phyloP scores from a whole-genome alignment of 169 alveolate species.

The Cryptosporidium sp. region DNA sequence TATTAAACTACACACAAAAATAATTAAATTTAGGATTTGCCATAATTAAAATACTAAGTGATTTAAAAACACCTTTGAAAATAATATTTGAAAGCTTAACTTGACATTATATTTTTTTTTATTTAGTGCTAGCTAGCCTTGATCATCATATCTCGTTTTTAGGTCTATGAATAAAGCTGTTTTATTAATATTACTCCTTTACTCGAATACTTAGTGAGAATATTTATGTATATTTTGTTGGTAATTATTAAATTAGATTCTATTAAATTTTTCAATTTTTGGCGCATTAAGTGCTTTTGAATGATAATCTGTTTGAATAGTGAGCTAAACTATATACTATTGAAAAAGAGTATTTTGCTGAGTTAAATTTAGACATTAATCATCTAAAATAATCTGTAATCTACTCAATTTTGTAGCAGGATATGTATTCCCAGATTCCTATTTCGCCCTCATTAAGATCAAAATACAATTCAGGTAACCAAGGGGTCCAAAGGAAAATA shows the following conservation, averaged over 20 bases:
- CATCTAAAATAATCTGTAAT: not conserved
- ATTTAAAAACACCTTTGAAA: not conserved
- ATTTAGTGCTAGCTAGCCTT: not conserved
- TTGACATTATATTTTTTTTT: too few relatives aligned
- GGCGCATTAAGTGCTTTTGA: slow-evolving; percentile 17
- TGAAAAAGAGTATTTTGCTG: slow-evolving; percentile 23
- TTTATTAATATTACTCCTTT: not conserved
- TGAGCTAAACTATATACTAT: not conserved
- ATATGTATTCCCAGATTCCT: slow-evolving; percentile 38
- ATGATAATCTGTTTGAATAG: slow-evolving; percentile 1
- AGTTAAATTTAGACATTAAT: not conserved
- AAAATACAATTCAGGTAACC: slow-evolving; percentile 25
- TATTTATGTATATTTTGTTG: not conserved
- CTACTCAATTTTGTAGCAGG: not conserved
- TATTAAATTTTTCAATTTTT: not conserved
- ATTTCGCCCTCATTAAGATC: slow-evolving; percentile 37
- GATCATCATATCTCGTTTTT: not conserved
- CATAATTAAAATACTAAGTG: not conserved
- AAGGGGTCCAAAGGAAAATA: slow-evolving; percentile 4
- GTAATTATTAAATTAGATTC: not conserved
- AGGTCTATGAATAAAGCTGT: too few relatives aligned
- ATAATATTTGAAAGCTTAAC: too few relatives aligned
- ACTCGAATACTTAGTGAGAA: not conserved
- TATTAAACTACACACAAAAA: not conserved
- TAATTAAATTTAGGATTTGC: too few relatives aligned